phyloP scores from a whole-genome alignment of 257 asterid genomes.

The Jaltomata sinuosa region DNA sequence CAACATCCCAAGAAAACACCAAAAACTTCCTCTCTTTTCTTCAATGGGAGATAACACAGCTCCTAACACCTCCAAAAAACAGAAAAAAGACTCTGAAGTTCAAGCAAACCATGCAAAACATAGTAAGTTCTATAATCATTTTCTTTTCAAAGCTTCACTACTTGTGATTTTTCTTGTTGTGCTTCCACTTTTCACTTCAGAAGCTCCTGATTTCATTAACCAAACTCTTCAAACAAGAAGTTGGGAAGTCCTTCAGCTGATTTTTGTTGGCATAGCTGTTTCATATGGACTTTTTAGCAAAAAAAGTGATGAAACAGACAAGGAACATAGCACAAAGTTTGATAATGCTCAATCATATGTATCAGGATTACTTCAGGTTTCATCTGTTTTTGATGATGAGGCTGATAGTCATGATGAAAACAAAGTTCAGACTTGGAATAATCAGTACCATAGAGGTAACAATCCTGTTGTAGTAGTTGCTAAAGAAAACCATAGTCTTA shows the following conservation, averaged over 20 bases:
- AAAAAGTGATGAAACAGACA: conserved; percentile 52
- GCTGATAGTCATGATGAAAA: conserved; percentile 38
- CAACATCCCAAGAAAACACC: conserved; percentile 8
- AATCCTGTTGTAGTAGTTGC: conserved; percentile 47
- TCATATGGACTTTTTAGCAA: conserved; percentile 88
- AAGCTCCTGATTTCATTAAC: conserved; percentile 60
- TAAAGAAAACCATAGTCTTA: conserved; percentile 20
- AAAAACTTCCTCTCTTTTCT: conserved; percentile 8
- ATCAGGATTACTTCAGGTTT: conserved; percentile 61
- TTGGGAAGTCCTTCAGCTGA: conserved; percentile 88
- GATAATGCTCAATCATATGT: conserved; percentile 64
- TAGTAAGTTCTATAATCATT: conserved; percentile 38
- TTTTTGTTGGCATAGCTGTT: conserved; percentile 89
- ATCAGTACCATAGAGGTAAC: conserved; percentile 60
- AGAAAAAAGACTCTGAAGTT: conserved; percentile 8
- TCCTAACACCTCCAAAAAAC: conserved; percentile 21
- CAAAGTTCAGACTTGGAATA: conserved; percentile 50
- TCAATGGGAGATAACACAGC: conserved; percentile 49
- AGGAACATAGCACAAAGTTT: conserved; percentile 22
- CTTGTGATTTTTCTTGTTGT: conserved; percentile 42
- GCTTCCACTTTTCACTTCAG: conserved; percentile 57
- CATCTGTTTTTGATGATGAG: conserved; percentile 88
- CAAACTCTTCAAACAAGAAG: conserved; percentile 52
- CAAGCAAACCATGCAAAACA: conserved; percentile 25
- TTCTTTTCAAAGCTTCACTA: conserved; percentile 47